Evolutionary conservation across 2,329 filamentous ascomycete species (phyloP).

Genomic region (Waltergamsia citrina): DNA sequence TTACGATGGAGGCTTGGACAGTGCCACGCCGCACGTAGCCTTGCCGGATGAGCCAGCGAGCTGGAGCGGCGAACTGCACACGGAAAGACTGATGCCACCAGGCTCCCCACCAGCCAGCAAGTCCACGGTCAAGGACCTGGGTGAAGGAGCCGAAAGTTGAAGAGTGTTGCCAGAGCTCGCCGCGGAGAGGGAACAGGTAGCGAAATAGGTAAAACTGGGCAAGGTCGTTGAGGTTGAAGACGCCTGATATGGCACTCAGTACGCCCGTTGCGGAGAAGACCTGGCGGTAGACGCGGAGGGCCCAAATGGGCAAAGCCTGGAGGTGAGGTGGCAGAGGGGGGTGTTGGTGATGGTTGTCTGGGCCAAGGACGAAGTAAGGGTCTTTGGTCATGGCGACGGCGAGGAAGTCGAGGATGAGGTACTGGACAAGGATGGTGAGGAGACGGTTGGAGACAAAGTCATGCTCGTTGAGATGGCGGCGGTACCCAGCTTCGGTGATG

Average conservation of each 20-base stretch:
- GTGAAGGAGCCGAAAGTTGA: conserved; percentile 44
- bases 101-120: conserved; percentile 73
- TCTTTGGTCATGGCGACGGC: conserved; percentile 65
- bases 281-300: conserved; percentile 47
- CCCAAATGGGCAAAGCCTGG: conserved; percentile 25
- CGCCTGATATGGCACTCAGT: conserved; percentile 47
- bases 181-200: conserved; percentile 39
- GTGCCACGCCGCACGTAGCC: conserved; percentile 27
- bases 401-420: conserved; percentile 60
- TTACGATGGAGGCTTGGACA: conserved; percentile 11
- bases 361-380: conserved; percentile 61
- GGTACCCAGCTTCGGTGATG: conserved; percentile 34
- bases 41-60: conserved; percentile 31
- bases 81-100: conserved; percentile 94
- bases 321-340: conserved; percentile 32
- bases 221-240: conserved; percentile 53
- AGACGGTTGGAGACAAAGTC: conserved; percentile 36
- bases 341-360: conserved; percentile 20
- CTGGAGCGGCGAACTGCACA: conserved; percentile 55
- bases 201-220: conserved; percentile 39
- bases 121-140: conserved; percentile 55
- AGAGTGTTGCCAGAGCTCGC: conserved; percentile 42
- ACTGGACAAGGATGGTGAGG: conserved; percentile 40
- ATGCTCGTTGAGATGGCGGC: conserved; percentile 27
- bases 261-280: conserved; percentile 46